Evolutionary conservation across 345 rosid genomes (phyloP).

Genomic region (Populus ilicifolia): DNA sequence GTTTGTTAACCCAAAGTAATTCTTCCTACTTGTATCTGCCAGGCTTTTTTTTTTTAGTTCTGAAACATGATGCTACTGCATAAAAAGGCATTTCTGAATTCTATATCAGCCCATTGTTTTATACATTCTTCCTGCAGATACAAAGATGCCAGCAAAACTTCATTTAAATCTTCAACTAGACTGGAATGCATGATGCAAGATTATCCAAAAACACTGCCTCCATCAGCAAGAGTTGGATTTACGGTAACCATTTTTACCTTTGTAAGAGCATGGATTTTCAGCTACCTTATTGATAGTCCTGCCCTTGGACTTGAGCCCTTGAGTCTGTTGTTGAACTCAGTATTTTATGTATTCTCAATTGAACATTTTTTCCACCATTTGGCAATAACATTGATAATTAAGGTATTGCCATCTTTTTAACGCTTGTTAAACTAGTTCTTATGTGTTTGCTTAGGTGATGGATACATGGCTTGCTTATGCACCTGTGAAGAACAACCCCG

Average conservation of each 20-base stretch:
- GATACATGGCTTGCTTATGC: conserved; percentile 91
- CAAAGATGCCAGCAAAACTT: conserved; percentile 84
- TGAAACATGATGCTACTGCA: not conserved
- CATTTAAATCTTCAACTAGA: conserved; percentile 86
- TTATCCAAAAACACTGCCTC: conserved; percentile 89
- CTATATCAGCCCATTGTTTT: conserved; percentile 11
- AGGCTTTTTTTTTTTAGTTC: not conserved
- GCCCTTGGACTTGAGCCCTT: not conserved
- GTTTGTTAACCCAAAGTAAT: conserved; percentile 96
- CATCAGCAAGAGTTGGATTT: conserved; percentile 84
- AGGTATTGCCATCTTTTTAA: not conserved
- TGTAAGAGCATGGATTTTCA: not conserved
- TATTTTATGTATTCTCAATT: not conserved
- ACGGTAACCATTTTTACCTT: conserved; percentile 47
- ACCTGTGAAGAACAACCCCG: conserved; percentile 90
- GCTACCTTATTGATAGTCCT: not conserved
- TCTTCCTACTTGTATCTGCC: conserved; percentile 18
- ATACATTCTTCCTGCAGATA: conserved; percentile 47
- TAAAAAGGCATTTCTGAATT: not conserved
- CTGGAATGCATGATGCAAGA: conserved; percentile 99
- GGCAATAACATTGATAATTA: not conserved
- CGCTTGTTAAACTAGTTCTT: not conserved
- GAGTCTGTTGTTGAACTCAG: not conserved
- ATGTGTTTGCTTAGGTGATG: conserved; percentile 47
- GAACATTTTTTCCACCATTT: conserved; percentile 1